Evolutionary conservation across 257 asterid species (phyloP).

Genomic region (Rehmannia glutinosa): DNA sequence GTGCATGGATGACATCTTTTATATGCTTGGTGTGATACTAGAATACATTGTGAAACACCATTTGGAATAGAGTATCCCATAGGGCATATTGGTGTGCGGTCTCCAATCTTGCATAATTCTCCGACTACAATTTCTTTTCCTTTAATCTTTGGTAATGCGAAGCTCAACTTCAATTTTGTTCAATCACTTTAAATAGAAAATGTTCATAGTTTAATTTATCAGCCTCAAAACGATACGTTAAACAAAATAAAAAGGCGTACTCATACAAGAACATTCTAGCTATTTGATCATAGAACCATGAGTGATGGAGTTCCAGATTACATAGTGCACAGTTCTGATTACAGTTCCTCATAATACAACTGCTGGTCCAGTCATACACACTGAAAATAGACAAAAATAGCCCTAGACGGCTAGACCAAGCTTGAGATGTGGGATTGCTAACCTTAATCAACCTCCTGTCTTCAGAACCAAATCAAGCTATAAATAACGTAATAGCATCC

Average conservation of each 20-base stretch:
- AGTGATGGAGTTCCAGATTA: constrained; percentile 13
- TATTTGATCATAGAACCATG: constrained; percentile 13
- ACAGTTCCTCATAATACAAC: constrained; percentile 20
- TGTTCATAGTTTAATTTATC: background rate
- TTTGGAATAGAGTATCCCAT: too few relatives aligned
- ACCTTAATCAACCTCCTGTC: constrained; percentile 20
- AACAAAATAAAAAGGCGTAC: background rate
- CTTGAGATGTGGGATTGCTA: constrained; percentile 17
- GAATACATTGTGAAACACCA: too few relatives aligned
- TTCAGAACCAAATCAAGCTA: constrained; percentile 20
- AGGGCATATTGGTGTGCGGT: too few relatives aligned
- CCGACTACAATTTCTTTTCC: background rate
- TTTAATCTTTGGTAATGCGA: too few relatives aligned
- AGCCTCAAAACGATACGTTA: background rate
- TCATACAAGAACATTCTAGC: background rate
- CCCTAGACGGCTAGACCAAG: constrained; percentile 9
- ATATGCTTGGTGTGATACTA: too few relatives aligned
- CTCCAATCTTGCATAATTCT: too few relatives aligned
- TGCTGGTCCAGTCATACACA: too few relatives aligned
- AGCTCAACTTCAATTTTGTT: background rate
- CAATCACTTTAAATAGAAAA: background rate
- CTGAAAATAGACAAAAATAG: constrained; percentile 1
- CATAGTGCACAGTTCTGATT: constrained; percentile 24
- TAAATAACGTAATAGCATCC: constrained; percentile 15
- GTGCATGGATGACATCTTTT: too few relatives aligned